Conservation (phyloP, 371 early-diverging fungal species). For the Choanephora cucurbitarum region DNA sequence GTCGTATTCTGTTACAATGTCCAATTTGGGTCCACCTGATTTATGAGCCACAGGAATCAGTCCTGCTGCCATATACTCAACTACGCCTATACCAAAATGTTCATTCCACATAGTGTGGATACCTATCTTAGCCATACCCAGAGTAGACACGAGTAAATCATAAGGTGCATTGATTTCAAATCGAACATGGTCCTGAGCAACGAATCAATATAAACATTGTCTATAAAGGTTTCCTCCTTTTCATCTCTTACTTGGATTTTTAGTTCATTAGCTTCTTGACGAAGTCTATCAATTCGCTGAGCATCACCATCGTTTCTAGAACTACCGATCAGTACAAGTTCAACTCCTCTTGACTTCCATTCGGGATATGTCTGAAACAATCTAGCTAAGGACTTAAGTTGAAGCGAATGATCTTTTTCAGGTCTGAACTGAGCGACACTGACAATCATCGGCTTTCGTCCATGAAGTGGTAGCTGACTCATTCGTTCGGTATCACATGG, state of each 20-base stretch:
- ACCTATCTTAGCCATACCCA: constrained; percentile 73
- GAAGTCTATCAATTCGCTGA: constrained; percentile 66
- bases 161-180: constrained; percentile 87
- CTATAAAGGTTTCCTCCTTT: not conserved
- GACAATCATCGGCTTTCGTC: constrained; percentile 63
- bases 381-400: constrained; percentile 72
- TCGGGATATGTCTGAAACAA: constrained; percentile 55
- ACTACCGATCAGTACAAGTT: constrained; percentile 76
- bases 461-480: constrained; percentile 44
- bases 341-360: constrained; percentile 36
- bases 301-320: constrained; percentile 82
- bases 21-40: constrained; percentile 93
- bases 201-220: not conserved
- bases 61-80: constrained; percentile 97
- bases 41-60: constrained; percentile 89
- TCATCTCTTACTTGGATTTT: constrained; percentile 53
- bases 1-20: constrained; percentile 76
- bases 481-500: constrained; percentile 88
- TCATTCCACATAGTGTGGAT: constrained; percentile 97
- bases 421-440: constrained; percentile 96
- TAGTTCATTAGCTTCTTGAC: constrained; percentile 44
- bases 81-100: constrained; percentile 97
- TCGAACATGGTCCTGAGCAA: constrained; percentile 64
- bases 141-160: constrained; percentile 56
- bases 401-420: constrained; percentile 90